Conservation (phyloP, 768 basidiomycete genomes). For the Terana coerulea region DNA sequence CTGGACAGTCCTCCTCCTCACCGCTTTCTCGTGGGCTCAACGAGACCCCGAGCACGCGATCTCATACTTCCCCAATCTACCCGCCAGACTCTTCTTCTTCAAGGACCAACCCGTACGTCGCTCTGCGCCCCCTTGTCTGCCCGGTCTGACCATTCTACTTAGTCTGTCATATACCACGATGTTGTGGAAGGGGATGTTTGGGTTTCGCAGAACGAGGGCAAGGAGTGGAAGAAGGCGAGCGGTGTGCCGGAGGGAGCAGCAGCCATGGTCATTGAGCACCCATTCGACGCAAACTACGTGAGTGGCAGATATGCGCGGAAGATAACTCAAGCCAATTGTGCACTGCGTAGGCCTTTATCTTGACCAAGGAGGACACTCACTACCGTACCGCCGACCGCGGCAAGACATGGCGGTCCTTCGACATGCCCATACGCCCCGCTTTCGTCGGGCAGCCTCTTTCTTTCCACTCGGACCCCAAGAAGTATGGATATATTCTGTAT, state of each 20-base stretch:
- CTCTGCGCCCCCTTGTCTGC: not conserved
- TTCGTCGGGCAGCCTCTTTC: constrained; percentile 63
- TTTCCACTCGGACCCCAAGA: constrained; percentile 77
- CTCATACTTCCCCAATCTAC: constrained; percentile 65
- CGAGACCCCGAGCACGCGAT: constrained; percentile 43
- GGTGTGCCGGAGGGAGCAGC: constrained; percentile 59
- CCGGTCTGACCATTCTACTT: constrained; percentile 6
- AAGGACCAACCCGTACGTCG: constrained; percentile 82
- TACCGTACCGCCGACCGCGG: constrained; percentile 90
- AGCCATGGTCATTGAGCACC: constrained; percentile 79
- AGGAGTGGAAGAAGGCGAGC: constrained; percentile 47
- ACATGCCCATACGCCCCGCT: constrained; percentile 58
- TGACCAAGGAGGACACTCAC: constrained; percentile 72
- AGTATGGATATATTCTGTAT: constrained; percentile 73
- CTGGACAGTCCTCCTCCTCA: constrained; percentile 16
- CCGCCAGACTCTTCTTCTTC: constrained; percentile 83
- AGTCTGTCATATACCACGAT: constrained; percentile 84
- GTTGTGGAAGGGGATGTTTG: constrained; percentile 60
- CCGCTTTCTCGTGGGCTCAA: constrained; percentile 23
- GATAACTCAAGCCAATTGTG: not conserved
- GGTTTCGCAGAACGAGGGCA: constrained; percentile 87
- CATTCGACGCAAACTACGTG: constrained; percentile 76
- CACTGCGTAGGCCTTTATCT: constrained; percentile 72
- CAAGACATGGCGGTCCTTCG: constrained; percentile 80
- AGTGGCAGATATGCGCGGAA: constrained; percentile 24